Percentiles rank a stretch among this genome's conserved stretches.
These are phyloP conservation scores for Agarophyton chilense DNA, from an alignment of 23 red algal genomes.

Conservation along the genomic window DNA sequence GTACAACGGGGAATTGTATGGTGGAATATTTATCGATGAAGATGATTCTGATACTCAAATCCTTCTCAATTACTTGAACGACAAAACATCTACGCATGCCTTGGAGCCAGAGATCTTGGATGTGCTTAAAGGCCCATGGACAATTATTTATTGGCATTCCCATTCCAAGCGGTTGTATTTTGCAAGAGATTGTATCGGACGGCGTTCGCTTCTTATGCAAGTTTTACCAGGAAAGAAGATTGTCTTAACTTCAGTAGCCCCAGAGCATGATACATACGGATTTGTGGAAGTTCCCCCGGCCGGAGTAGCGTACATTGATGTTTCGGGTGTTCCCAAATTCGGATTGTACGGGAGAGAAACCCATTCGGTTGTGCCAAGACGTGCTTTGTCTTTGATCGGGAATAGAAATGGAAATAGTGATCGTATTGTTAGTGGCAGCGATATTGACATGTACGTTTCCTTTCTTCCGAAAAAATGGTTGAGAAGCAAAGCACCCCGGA, in stretches of 20 bases:
- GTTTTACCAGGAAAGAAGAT: slow-evolving; percentile 35
- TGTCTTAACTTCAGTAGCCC: slow-evolving; percentile 44
- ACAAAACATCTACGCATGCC: not conserved
- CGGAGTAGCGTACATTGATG: slow-evolving; percentile 53
- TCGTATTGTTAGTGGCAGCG: slow-evolving; percentile 26
- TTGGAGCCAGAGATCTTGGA: slow-evolving; percentile 49
- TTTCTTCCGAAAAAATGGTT: slow-evolving; percentile 46
- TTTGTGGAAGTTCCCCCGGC: slow-evolving; percentile 59
- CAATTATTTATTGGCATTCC: slow-evolving; percentile 66
- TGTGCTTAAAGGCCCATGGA: slow-evolving; percentile 72
- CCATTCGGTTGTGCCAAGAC: slow-evolving; percentile 17
- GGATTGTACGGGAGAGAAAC: slow-evolving; percentile 21
- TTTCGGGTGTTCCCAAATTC: slow-evolving; percentile 8
- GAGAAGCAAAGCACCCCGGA: not conserved
- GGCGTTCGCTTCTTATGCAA: slow-evolving; percentile 77
- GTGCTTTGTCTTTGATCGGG: not conserved
- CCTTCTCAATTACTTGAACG: not conserved
- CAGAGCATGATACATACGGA: not conserved
- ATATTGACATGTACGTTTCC: slow-evolving; percentile 47
- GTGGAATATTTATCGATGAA: not conserved
- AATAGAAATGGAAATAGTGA: not conserved
- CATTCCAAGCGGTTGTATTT: slow-evolving; percentile 48
- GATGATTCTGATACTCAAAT: slow-evolving; percentile 24
- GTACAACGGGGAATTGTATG: slow-evolving; percentile 80
- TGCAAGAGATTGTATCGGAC: slow-evolving; percentile 73